Evolutionary conservation across 1,284 basidiomycete species (phyloP), one percentile per base, ranked within the genome.

Genomic region (Papiliotrema terrestris): DNA sequence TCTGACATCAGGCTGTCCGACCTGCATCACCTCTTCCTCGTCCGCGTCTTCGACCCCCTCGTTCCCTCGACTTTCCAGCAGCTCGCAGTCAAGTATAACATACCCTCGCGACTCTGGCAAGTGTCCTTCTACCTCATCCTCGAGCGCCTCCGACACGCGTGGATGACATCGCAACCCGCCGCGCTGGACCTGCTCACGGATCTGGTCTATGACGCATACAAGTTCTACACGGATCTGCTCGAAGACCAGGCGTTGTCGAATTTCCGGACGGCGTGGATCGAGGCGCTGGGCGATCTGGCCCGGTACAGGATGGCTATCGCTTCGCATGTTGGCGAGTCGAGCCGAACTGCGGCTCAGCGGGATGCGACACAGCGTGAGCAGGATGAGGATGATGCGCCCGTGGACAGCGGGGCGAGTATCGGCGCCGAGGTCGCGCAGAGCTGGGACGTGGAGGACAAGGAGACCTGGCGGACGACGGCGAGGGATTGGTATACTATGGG

Each of bases 121-220:
- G 87, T 86, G 46, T 91, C 83, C 0, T 97, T 97, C 74, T 86
- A 96, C 74, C 86, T 87, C 47, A 82, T 96, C 46, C 85, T 98
- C 59, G 92, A 97, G 73, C 84, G 88, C 13, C 83, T 98, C 38
- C 86, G 93, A 8, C 86, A 88, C 51, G 87, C 88, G 0, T 93
- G 86, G 57, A 68, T 72, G 66, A 68, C 66, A 8, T 57, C 62
- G 19, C 63, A 69, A 36, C 69, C 70, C 13, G 49, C 63, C 15
- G 72, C 73, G 2, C 72, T 82, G 52, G 87, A 95, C 65, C 84
- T 90, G 60, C 81, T 98, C 41, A 85, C 88, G 63, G 86, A 95
- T 61, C 95, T 94, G 66, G 91, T 98, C 50, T 93, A 94, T 69
- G 95, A 91, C 65, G 89, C 94, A 0, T 98, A 98, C 75, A 86